Percentiles rank a stretch among this genome's conserved stretches.
These are phyloP conservation scores for Mortierella hygrophila DNA, from an alignment of 192 early-diverging fungal species.

Conservation along the genomic window DNA sequence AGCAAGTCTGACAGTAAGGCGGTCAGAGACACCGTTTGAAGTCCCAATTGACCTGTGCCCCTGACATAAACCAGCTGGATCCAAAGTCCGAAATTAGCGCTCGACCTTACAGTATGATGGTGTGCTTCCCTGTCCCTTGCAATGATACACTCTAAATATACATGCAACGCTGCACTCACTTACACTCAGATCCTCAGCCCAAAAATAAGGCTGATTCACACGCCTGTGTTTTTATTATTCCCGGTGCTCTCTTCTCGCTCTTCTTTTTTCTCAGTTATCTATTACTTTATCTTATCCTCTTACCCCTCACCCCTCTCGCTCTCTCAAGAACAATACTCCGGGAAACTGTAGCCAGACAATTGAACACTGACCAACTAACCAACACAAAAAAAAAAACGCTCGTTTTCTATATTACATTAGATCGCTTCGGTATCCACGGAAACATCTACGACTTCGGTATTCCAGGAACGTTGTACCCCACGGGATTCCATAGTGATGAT, in stretches of 20 bases:
- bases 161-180: neutral
- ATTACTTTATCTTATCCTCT: neutral
- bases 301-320: too few relatives aligned
- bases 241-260: neutral
- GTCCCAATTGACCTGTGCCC: neutral
- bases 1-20: too few relatives aligned
- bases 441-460: slow-evolving; percentile 35
- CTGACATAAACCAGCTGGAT: slow-evolving; percentile 5
- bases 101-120: neutral
- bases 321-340: neutral
- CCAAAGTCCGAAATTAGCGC: slow-evolving; percentile 40
- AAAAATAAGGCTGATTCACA: slow-evolving; percentile 1
- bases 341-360: neutral
- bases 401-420: slow-evolving; percentile 5
- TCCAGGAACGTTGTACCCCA: slow-evolving; percentile 10
- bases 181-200: neutral
- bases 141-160: slow-evolving; percentile 4
- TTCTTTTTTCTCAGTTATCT: slow-evolving; percentile 1
- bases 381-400: neutral
- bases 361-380: neutral
- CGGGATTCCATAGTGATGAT: slow-evolving; percentile 14
- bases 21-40: neutral
- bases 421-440: slow-evolving; percentile 36
- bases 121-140: neutral
- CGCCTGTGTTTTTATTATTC: neutral